These are phyloP conservation scores for Magnaporthiopsis incrustans DNA, from an alignment of 2,329 filamentous ascomycete species.

Conservation along the genomic window DNA sequence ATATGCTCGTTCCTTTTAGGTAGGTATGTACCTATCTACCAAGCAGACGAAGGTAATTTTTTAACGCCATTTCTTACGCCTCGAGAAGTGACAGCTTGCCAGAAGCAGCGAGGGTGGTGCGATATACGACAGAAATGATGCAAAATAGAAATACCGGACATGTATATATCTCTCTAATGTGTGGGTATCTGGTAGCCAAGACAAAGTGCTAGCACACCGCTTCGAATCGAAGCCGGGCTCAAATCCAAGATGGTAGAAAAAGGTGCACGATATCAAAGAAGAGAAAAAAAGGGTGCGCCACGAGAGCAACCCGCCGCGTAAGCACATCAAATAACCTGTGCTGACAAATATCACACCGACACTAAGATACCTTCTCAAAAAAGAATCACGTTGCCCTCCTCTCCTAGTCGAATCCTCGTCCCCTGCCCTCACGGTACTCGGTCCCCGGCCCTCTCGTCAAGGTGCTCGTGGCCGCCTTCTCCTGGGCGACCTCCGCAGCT, in stretches of 20 bases:
- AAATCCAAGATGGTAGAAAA: not conserved
- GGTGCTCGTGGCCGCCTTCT: slow-evolving; percentile 8
- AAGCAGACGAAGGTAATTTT: no score
- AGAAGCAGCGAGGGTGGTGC: not conserved
- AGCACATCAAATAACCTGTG: not conserved
- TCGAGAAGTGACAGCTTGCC: not conserved
- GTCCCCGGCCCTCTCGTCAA: not conserved
- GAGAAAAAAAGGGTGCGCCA: no score
- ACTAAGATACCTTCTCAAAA: not conserved
- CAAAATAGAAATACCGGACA: not conserved
- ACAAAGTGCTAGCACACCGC: not conserved
- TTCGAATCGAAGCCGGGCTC: not conserved
- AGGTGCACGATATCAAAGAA: not conserved
- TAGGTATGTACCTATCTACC: no score
- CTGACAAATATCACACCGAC: not conserved
- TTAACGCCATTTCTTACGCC: not conserved
- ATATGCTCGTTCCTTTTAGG: no score
- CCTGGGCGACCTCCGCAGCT: slow-evolving; percentile 14
- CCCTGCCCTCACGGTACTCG: no score
- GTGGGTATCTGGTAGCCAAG: not conserved
- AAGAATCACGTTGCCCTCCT: not conserved
- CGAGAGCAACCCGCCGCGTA: not conserved
- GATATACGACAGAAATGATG: not conserved
- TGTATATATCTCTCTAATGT: not conserved
- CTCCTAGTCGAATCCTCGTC: no score